phyloP scores from a whole-genome alignment of 2,329 filamentous ascomycete genomes.

The Arthroderma sp. region DNA sequence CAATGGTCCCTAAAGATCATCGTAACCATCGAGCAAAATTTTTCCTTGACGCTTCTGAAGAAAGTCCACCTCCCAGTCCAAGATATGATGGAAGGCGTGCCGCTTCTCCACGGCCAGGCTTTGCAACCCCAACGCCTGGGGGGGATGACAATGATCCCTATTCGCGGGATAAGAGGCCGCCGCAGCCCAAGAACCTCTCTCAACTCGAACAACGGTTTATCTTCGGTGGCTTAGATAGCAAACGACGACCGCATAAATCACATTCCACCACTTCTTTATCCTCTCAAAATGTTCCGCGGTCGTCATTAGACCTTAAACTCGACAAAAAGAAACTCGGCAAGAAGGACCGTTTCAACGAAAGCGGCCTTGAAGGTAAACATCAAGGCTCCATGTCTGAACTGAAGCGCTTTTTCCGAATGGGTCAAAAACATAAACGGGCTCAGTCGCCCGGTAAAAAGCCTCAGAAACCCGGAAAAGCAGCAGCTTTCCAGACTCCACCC shows the following conservation, averaged over 20 bases:
- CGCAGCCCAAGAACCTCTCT: constrained; percentile 51
- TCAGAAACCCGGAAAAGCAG: constrained; percentile 38
- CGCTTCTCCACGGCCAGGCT: constrained; percentile 47
- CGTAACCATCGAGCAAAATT: constrained; percentile 40
- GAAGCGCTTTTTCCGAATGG: constrained; percentile 85
- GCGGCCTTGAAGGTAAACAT: constrained; percentile 38
- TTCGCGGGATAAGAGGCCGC: constrained; percentile 63
- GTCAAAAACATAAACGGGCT: constrained; percentile 49
- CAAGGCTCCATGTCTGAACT: constrained; percentile 85
- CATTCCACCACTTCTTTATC: constrained; percentile 6
- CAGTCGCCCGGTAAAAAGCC: constrained; percentile 49
- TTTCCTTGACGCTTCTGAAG: constrained; percentile 43
- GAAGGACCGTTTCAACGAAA: constrained; percentile 38
- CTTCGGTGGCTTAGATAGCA: constrained; percentile 63
- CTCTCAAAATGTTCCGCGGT: constrained; percentile 29
- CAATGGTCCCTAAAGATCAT: constrained; percentile 14
- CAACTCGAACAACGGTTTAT: constrained; percentile 71
- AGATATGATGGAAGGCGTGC: constrained; percentile 32
- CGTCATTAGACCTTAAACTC: constrained; percentile 29
- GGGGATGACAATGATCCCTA: constrained; percentile 78
- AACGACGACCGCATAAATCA: constrained; percentile 43
- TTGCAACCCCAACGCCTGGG: constrained; percentile 62
- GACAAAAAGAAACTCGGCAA: constrained; percentile 41
- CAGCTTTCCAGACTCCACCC: constrained; percentile 38
- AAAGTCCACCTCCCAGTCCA: constrained; percentile 49